Base-by-base conservation (phyloP, 345 rosid genomes). In the Pseudoturritis turrita region DNA sequence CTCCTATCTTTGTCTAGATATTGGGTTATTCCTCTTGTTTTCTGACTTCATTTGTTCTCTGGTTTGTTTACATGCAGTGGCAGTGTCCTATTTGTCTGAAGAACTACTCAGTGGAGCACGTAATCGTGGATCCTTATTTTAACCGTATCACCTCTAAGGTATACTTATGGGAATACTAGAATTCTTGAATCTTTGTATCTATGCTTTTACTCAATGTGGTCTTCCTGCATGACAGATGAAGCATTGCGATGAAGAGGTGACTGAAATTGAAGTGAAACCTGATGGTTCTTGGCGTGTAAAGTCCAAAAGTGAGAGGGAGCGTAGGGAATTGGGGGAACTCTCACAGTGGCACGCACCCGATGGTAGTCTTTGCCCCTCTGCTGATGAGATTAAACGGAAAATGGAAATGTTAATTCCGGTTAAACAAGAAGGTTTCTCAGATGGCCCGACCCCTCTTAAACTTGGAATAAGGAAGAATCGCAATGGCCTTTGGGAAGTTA, bases 201-300 rank as follows among this genome's bases (percentile, higher is more conserved):
- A 17, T 46, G 15, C 35, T 11, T 45, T 36, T 25, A 41, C 25
- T 55, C 43, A 51, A 8, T 62, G n/a, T 60, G 57, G 36, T 74
- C 46, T 60, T 40, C 51, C 65, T 68, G 60, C 36, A 11, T 26
- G 28, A 40, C 79, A 95, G 99, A 91, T 91, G 99, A 78, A 79
- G 76, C 77, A 82, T 76, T 95, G 94, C 63, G 89, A 87, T 36
- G 98, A 91, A 82, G 99, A 94, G 55, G 77, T 84, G 52, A 79
- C 96, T 12, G 98, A 91, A 70, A 82, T 91, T 70, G 96, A 91
- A 83, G 82, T 91, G 77, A 91, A 89, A 81, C 96, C 95, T 76
- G 89, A 91, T 82, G 98, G 97, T 72, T 91, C 91, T 65, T 95
- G 99, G 99, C 99, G 94, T 64, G 98, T 82, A 23, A 95, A 88